phyloP scores from a whole-genome alignment of 2,329 filamentous ascomycete genomes.

The Ramularia endophylla region DNA sequence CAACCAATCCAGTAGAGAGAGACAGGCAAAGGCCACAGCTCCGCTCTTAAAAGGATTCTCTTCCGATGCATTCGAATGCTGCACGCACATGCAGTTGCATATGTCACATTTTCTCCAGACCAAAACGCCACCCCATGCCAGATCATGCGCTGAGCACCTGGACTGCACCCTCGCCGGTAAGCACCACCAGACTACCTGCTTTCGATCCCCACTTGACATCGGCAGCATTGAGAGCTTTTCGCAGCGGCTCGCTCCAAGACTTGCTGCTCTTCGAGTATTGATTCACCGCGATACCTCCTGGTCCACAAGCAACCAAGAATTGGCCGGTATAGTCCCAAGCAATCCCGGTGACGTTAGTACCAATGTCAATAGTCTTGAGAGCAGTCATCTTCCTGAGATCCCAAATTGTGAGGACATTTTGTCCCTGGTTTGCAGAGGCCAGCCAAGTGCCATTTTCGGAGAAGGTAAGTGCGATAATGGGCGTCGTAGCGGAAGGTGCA shows the following conservation, averaged over 20 bases:
- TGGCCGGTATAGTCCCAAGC: conserved; percentile 95
- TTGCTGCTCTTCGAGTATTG: conserved; percentile 85
- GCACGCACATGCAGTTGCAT: background rate
- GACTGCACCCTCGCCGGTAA: conserved; percentile 69
- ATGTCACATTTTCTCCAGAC: background rate
- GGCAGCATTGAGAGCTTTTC: conserved; percentile 66
- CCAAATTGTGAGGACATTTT: conserved; percentile 77
- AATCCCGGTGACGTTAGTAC: conserved; percentile 67
- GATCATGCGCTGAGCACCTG: conserved; percentile 52
- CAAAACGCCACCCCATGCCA: conserved; percentile 3
- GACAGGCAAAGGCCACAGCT: no score
- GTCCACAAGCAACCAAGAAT: conserved; percentile 77
- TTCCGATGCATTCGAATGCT: no score
- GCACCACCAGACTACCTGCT: conserved; percentile 66
- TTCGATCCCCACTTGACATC: conserved; percentile 71
- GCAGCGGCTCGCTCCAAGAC: conserved; percentile 80
- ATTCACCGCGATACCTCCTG: conserved; percentile 76
- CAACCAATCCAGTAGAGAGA: no score
- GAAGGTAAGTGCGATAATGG: conserved; percentile 73
- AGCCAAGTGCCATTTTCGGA: conserved; percentile 98
- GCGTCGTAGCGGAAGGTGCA: conserved; percentile 45
- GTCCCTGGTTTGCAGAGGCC: conserved; percentile 71
- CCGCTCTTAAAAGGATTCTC: no score
- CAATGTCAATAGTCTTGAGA: conserved; percentile 80
- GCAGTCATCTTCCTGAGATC: conserved; percentile 81